Evolutionary conservation across 2,329 filamentous ascomycete genomes (phyloP).

Genomic region (Cercospora sojina): DNA sequence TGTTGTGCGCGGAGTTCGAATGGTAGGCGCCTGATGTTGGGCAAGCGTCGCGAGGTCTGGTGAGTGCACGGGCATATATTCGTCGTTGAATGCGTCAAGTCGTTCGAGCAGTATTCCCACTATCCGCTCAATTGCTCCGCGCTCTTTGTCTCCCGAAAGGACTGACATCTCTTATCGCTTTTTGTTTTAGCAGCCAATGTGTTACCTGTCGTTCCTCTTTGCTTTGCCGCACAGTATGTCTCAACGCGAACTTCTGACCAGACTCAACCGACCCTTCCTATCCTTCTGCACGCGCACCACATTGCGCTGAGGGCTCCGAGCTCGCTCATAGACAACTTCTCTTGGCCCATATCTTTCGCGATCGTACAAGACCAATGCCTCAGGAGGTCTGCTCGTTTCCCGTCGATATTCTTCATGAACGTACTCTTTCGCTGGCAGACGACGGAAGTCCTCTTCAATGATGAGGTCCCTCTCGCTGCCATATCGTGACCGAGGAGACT

Average conservation of each 20-base stretch:
- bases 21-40: neutral
- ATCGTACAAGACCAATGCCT: conserved; percentile 44
- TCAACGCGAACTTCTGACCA: conserved; percentile 72
- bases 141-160: neutral
- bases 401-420: conserved; percentile 44
- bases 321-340: conserved; percentile 46
- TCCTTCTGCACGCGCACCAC: conserved; percentile 77
- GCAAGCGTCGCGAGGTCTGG: neutral
- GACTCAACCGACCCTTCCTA: conserved; percentile 92
- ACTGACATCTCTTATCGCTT: neutral
- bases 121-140: neutral
- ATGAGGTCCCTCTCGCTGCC: conserved; percentile 1
- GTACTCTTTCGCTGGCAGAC: conserved; percentile 50
- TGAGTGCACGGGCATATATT: neutral
- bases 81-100: neutral
- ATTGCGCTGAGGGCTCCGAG: conserved; percentile 49
- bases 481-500: neutral
- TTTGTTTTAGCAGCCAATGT: neutral
- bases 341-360: conserved; percentile 59
- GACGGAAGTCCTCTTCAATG: conserved; percentile 7
- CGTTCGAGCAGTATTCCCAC: neutral
- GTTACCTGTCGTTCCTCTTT: neutral
- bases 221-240: neutral
- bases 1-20: neutral
- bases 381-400: neutral